Percentiles rank a stretch among this genome's conserved stretches.
These are phyloP conservation scores for Colletotrichum caudatum DNA, from an alignment of 2,329 filamentous ascomycete genomes.

Conservation along the genomic window DNA sequence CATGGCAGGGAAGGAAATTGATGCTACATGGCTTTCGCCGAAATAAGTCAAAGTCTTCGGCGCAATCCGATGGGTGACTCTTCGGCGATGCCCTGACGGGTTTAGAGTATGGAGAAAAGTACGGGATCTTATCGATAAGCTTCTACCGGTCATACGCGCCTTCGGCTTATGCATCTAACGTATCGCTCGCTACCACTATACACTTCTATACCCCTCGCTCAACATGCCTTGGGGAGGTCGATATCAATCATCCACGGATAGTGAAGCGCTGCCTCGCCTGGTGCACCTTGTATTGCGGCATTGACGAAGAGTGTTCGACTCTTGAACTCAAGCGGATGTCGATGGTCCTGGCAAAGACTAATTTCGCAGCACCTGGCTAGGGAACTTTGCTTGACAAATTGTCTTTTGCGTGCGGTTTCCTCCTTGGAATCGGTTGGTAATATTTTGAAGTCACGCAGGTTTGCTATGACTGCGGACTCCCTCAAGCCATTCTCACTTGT, in stretches of 20 bases:
- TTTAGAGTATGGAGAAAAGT: conserved; percentile 35
- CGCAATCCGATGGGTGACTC: conserved; percentile 21
- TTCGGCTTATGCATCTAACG: neutral
- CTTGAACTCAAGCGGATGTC: conserved; percentile 48
- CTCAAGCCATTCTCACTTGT: conserved; percentile 62
- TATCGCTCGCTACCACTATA: neutral
- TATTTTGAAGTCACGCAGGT: conserved; percentile 45
- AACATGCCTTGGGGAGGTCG: conserved; percentile 11
- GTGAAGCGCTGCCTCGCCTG: conserved; percentile 53
- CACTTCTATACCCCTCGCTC: neutral
- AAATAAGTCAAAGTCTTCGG: conserved; percentile 19
- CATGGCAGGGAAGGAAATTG: conserved; percentile 18
- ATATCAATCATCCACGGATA: conserved; percentile 31
- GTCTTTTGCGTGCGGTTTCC: neutral
- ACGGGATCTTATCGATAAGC: conserved; percentile 39
- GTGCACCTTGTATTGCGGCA: conserved; percentile 61
- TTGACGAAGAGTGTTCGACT: conserved; percentile 68
- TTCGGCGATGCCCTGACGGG: conserved; percentile 38
- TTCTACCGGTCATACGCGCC: neutral
- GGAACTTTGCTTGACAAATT: conserved; percentile 43
- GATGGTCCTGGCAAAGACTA: conserved; percentile 50
- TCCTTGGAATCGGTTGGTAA: conserved; percentile 34
- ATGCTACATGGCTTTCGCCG: conserved; percentile 11
- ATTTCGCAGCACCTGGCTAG: conserved; percentile 40
- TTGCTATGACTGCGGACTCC: conserved; percentile 53